A percentile compares a stretch with the other conserved stretches of the same genome.
These are phyloP conservation scores for Geranium rotundifolium DNA, from an alignment of 345 rosid genomes.

Conservation along the genomic window DNA sequence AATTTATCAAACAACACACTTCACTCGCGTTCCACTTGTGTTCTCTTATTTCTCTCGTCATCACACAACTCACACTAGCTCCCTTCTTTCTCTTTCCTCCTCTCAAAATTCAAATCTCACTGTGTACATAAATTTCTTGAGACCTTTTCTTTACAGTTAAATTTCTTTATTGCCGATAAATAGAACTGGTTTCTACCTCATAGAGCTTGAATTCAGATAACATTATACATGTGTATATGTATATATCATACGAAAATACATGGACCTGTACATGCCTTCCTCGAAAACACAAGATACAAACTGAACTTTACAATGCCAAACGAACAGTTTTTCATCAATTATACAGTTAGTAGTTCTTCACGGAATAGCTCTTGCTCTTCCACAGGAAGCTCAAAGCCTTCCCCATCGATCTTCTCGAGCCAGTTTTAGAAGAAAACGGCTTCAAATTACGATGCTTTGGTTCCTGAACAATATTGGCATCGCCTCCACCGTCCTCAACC, in stretches of 20 bases:
- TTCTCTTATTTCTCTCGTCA: no score
- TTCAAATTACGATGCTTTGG: slow-evolving; percentile 30
- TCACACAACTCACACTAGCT: no score
- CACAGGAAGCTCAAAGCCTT: slow-evolving; percentile 64
- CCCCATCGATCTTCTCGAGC: slow-evolving; percentile 61
- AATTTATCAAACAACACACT: not conserved
- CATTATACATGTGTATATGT: not conserved
- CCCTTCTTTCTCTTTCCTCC: no score
- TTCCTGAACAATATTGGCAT: slow-evolving; percentile 30
- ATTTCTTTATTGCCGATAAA: no score
- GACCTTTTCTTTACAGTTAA: no score
- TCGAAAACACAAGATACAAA: slow-evolving; percentile 5
- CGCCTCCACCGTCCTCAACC: slow-evolving; percentile 22
- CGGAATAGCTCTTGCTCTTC: slow-evolving; percentile 87
- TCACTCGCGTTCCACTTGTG: no score
- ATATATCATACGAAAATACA: not conserved
- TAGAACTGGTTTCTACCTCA: not conserved
- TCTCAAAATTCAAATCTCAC: no score
- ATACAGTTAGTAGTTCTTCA: slow-evolving; percentile 24
- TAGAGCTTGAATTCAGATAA: no score
- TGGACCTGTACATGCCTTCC: slow-evolving; percentile 6
- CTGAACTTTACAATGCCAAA: slow-evolving; percentile 24
- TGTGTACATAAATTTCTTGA: no score
- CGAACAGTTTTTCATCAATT: not conserved
- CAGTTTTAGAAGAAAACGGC: slow-evolving; percentile 27